Evolutionary conservation across 2,329 filamentous ascomycete genomes (phyloP).

Genomic region (Alternaria tenuissima): DNA sequence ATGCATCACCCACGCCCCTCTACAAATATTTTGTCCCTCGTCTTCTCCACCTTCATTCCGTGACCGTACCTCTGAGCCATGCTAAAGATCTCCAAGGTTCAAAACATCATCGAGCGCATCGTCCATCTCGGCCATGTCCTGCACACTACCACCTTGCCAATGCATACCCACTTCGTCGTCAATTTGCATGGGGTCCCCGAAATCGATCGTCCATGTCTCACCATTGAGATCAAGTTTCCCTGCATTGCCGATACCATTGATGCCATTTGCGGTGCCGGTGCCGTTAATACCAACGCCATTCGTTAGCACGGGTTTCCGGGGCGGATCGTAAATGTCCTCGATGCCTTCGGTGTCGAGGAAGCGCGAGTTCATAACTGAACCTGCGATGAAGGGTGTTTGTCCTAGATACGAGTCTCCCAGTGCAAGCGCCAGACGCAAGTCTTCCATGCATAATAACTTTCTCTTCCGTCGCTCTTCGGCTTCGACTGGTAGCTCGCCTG

Average conservation of each 20-base stretch:
- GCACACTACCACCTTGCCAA: slow-evolving; percentile 52
- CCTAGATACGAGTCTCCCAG: slow-evolving; percentile 79
- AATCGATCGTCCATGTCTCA: slow-evolving; percentile 28
- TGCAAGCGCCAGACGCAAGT: slow-evolving; percentile 77
- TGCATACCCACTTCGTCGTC: slow-evolving; percentile 44
- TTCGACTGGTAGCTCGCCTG: slow-evolving; percentile 81
- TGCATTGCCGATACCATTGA: slow-evolving; percentile 21
- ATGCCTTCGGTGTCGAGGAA: slow-evolving; percentile 67
- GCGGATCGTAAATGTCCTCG: slow-evolving; percentile 32
- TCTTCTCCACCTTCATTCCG: no score
- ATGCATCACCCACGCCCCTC: not conserved
- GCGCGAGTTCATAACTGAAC: slow-evolving; percentile 70
- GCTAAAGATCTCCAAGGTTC: slow-evolving; percentile 35
- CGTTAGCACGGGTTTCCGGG: not conserved
- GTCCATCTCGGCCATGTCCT: slow-evolving; percentile 40
- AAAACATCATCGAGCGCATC: slow-evolving; percentile 52
- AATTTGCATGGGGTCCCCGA: slow-evolving; percentile 36
- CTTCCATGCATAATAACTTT: slow-evolving; percentile 76
- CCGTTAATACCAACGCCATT: not conserved
- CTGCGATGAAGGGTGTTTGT: slow-evolving; percentile 78
- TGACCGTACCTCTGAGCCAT: not conserved
- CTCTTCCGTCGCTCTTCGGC: slow-evolving; percentile 77
- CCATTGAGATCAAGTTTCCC: slow-evolving; percentile 7
- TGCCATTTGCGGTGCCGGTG: slow-evolving; percentile 12
- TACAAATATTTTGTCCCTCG: not conserved